Percentiles rank a stretch among this genome's conserved stretches.
phyloP scores from a whole-genome alignment of 306 rosid genomes.

The Psophocarpus tetragonolobus region DNA sequence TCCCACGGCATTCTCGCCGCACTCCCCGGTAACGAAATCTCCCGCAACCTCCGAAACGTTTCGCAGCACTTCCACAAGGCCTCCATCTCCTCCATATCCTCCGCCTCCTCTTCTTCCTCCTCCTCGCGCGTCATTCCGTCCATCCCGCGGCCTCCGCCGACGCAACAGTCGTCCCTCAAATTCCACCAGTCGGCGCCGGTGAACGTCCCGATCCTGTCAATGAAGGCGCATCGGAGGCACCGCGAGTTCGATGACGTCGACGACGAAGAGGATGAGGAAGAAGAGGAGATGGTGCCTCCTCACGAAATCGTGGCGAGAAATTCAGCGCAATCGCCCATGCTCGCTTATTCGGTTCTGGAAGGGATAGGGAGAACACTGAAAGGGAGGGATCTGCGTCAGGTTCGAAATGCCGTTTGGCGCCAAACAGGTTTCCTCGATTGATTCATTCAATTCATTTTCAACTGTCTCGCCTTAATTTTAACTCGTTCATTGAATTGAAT shows the following conservation, averaged over 20 bases:
- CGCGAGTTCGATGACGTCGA: conserved; percentile 39
- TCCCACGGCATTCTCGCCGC: conserved; percentile 76
- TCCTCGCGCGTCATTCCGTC: conserved; percentile 58
- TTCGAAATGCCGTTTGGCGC: conserved; percentile 68
- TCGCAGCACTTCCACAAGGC: conserved; percentile 56
- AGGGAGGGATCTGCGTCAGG: conserved; percentile 55
- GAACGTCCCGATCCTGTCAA: conserved; percentile 55
- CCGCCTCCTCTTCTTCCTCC: conserved; percentile 52
- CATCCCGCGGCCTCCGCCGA: conserved; percentile 58
- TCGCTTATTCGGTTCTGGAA: conserved; percentile 72
- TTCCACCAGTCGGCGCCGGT: conserved; percentile 73
- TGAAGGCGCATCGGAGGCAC: conserved; percentile 26
- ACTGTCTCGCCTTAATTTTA: background rate
- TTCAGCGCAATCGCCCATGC: conserved; percentile 48
- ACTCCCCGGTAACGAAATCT: conserved; percentile 55
- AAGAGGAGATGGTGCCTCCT: conserved; percentile 75
- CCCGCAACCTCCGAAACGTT: conserved; percentile 35
- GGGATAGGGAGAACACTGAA: conserved; percentile 74
- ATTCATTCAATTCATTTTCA: background rate
- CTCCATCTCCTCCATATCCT: conserved; percentile 49
- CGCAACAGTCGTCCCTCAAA: conserved; percentile 32
- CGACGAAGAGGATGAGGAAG: conserved; percentile 43
- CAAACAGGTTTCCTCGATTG: conserved; percentile 79
- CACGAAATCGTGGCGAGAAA: conserved; percentile 69
- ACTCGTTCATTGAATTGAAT: background rate